Conservation (phyloP, 208 protist species). For the Leishmania mexicana region DNA sequence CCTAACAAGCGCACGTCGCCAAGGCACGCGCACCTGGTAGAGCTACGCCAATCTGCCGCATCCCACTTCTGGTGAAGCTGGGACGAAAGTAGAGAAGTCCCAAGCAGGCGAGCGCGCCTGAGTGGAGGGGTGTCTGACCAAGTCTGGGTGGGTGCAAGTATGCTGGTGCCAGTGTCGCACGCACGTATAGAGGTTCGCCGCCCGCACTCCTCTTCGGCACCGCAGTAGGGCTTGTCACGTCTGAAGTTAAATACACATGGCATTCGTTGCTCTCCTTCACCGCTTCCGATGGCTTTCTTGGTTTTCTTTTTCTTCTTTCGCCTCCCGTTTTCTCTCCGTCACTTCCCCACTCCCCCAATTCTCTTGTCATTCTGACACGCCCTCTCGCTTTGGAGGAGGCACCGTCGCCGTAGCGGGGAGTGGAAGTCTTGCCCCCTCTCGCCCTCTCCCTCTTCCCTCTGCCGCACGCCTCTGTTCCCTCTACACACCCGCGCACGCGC, state of each 20-base stretch:
- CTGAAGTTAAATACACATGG: neutral
- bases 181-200: neutral
- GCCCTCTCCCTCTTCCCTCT: neutral
- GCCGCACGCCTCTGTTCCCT: neutral
- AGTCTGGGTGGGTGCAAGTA: neutral
- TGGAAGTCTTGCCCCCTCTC: neutral
- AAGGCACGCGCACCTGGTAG: neutral
- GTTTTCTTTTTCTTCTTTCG: neutral
- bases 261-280: neutral
- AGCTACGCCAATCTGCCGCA: neutral
- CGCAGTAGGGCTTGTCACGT: neutral
- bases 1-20: neutral
- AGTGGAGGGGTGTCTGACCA: neutral
- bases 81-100: neutral
- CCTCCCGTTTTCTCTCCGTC: neutral
- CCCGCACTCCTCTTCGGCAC: neutral
- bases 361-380: neutral
- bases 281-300: too few species aligned
- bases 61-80: neutral
- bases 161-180: neutral
- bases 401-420: neutral
- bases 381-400: neutral
- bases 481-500: neutral
- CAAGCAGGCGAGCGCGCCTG: neutral
- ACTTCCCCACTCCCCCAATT: neutral